Conservation (phyloP, 2,329 filamentous ascomycete species). For the Calonectria fujianensis region DNA sequence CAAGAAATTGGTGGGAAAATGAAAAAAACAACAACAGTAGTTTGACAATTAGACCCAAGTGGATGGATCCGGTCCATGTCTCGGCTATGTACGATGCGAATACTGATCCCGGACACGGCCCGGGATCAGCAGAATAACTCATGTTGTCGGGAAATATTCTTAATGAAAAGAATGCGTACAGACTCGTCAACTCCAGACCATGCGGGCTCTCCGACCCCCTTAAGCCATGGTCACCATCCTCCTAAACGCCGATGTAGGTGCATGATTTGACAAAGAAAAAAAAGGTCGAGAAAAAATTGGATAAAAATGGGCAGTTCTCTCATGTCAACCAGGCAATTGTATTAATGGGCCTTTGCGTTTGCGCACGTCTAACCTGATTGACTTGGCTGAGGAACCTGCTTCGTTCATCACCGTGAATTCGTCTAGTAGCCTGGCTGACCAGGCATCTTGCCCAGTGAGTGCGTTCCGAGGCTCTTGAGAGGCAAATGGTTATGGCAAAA, state of each 20-base stretch:
- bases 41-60: slow-evolving; percentile 16
- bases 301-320: slow-evolving; percentile 1
- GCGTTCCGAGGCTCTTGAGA: slow-evolving; percentile 65
- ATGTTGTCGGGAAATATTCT: slow-evolving; percentile 20
- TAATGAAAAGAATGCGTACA: slow-evolving; percentile 45
- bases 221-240: slow-evolving; percentile 44
- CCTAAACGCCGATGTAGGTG: slow-evolving; percentile 52
- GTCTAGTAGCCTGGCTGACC: slow-evolving; percentile 72
- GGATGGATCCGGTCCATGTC: slow-evolving; percentile 19
- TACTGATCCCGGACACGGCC: background rate
- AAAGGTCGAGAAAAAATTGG: background rate
- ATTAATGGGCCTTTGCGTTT: slow-evolving; percentile 36
- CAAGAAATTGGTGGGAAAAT: slow-evolving; percentile 21
- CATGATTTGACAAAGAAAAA: slow-evolving; percentile 41
- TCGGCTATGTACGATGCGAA: slow-evolving; percentile 35
- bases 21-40: slow-evolving; percentile 5
- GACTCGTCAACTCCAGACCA: slow-evolving; percentile 52
- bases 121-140: slow-evolving; percentile 1
- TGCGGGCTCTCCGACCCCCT: slow-evolving; percentile 43
- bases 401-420: slow-evolving; percentile 49
- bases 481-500: slow-evolving; percentile 77
- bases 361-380: slow-evolving; percentile 11
- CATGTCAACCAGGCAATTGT: slow-evolving; percentile 27
- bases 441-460: slow-evolving; percentile 74
- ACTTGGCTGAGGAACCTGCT: slow-evolving; percentile 35